A percentile compares a stretch with the other conserved stretches of the same genome.
Evolutionary conservation across 2,329 filamentous ascomycete genomes (phyloP).

Genomic region (Pseudogymnoascus sp.): DNA sequence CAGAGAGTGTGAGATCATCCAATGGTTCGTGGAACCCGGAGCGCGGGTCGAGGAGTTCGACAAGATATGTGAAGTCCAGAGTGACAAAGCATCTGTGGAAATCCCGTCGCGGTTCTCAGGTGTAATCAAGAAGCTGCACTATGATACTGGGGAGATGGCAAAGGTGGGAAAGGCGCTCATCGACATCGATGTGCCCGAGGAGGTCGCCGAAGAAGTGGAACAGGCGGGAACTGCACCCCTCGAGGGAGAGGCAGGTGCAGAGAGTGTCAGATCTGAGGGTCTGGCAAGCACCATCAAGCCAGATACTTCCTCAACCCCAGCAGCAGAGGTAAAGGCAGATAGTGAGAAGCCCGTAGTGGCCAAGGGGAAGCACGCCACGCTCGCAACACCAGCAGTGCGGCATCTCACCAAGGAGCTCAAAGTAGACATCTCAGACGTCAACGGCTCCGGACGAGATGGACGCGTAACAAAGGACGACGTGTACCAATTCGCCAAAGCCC

Average conservation of each 20-base stretch:
- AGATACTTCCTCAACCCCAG: background rate
- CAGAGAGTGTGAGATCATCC: conserved; percentile 96
- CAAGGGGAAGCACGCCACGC: conserved; percentile 58
- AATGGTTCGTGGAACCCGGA: conserved; percentile 97
- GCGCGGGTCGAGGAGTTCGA: conserved; percentile 97
- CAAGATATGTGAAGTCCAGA: conserved; percentile 95
- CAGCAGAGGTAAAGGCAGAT: background rate
- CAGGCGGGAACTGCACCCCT: conserved; percentile 30
- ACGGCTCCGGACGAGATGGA: conserved; percentile 83
- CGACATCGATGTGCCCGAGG: conserved; percentile 86
- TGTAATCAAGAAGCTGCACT: conserved; percentile 92
- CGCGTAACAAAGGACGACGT: conserved; percentile 91
- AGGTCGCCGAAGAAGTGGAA: conserved; percentile 55
- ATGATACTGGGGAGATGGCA: conserved; percentile 92
- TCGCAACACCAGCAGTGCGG: conserved; percentile 88
- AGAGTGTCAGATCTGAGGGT: conserved; percentile 9
- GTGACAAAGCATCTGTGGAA: conserved; percentile 84
- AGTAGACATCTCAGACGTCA: conserved; percentile 68
- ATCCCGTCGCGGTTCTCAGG: conserved; percentile 95
- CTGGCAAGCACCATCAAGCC: background rate
- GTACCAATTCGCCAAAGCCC: conserved; percentile 55
- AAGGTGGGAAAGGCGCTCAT: conserved; percentile 90
- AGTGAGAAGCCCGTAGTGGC: conserved; percentile 14
- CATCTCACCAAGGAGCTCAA: conserved; percentile 75
- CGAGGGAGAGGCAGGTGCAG: conserved; percentile 16